These are phyloP conservation scores for Talaromyces sp. DNA, from an alignment of 2,329 filamentous ascomycete species.

Conservation along the genomic window DNA sequence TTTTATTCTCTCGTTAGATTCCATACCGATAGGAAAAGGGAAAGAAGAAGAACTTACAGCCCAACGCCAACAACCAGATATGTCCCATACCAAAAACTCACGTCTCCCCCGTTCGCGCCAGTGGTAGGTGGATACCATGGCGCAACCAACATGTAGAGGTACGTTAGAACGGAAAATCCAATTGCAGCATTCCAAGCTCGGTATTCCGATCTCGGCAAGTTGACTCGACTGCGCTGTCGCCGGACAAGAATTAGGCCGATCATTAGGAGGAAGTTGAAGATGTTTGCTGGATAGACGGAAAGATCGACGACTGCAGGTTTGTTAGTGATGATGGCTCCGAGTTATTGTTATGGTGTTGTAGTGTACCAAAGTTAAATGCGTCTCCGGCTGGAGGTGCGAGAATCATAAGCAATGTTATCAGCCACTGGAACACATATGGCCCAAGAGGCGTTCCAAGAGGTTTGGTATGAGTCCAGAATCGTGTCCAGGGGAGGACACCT, in stretches of 20 bases:
- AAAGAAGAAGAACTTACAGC: constrained; percentile 48
- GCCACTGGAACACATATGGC: constrained; percentile 56
- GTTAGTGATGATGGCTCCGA: background rate
- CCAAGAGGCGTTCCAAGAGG: constrained; percentile 62
- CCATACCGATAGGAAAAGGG: background rate
- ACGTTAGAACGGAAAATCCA: constrained; percentile 56
- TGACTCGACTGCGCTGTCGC: constrained; percentile 1
- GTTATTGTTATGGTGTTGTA: constrained; percentile 19
- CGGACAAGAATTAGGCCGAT: constrained; percentile 19
- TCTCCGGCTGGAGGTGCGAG: constrained; percentile 58
- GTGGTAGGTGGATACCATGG: constrained; percentile 66
- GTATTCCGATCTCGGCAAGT: constrained; percentile 43
- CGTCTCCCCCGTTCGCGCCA: constrained; percentile 58
- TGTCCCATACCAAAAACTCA: constrained; percentile 70
- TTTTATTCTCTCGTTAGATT: background rate
- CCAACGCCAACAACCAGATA: constrained; percentile 62
- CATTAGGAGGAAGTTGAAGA: constrained; percentile 56
- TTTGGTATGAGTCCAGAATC: constrained; percentile 59
- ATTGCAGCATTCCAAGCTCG: constrained; percentile 56
- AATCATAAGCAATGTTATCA: constrained; percentile 57
- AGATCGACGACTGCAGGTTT: constrained; percentile 52
- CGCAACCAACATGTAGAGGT: constrained; percentile 62
- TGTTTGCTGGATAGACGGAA: constrained; percentile 52
- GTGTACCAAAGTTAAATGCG: constrained; percentile 55
- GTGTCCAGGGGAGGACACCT: constrained; percentile 57